A percentile compares a stretch with the other conserved stretches of the same genome.
phyloP scores from a whole-genome alignment of 2,329 filamentous ascomycete genomes.

The Verticillium dahliae region DNA sequence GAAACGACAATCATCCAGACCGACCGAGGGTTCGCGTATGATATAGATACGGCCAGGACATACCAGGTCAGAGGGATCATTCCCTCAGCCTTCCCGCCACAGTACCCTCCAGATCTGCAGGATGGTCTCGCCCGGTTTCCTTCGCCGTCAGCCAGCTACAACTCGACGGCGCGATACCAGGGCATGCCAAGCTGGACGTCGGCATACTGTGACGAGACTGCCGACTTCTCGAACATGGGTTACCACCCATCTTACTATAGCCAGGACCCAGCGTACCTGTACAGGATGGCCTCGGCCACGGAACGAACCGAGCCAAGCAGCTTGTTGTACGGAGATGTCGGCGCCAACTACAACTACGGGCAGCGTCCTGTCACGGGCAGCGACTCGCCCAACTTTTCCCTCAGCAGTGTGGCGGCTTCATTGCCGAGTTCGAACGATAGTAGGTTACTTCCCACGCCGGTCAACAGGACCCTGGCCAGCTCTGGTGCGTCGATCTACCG shows the following conservation, averaged over 20 bases:
- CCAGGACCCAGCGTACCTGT: conserved; percentile 24
- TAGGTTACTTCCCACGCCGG: conserved; percentile 26
- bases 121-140: conserved; percentile 23
- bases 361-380: conserved; percentile 23
- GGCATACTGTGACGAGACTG: conserved; percentile 27
- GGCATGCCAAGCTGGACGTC: conserved; percentile 25
- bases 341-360: conserved; percentile 26
- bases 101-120: conserved; percentile 26
- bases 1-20: conserved; percentile 27
- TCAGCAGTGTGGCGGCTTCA: conserved; percentile 33
- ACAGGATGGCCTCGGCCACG: conserved; percentile 19
- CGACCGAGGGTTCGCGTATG: conserved; percentile 25
- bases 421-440: conserved; percentile 25
- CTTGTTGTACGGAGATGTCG: conserved; percentile 28
- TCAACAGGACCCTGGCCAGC: conserved; percentile 22
- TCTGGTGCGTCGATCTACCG: conserved; percentile 21
- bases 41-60: conserved; percentile 26
- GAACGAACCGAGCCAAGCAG: conserved; percentile 14
- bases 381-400: conserved; percentile 26
- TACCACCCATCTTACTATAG: conserved; percentile 27
- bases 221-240: conserved; percentile 29
- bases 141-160: conserved; percentile 20
- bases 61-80: conserved; percentile 20
- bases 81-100: conserved; percentile 19
- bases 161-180: conserved; percentile 25